Conservation (phyloP, 345 rosid genomes). For the Eucalyptus pauciflora region DNA sequence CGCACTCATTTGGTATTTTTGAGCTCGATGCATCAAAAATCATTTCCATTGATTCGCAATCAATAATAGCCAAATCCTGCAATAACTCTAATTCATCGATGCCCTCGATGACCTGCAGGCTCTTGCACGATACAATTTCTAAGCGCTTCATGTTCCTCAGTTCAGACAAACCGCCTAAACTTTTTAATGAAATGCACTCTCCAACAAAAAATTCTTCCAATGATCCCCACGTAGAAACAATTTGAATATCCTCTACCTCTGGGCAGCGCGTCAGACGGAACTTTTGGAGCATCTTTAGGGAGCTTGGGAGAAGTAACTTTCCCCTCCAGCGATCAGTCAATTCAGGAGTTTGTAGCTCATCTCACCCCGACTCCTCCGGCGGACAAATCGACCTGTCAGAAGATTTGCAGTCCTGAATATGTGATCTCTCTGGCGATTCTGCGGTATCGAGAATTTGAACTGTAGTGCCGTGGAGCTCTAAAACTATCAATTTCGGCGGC, state of each 20-base stretch:
- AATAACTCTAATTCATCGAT: not conserved
- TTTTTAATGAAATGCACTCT: not conserved
- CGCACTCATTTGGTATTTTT: not conserved
- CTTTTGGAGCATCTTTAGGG: too few species aligned
- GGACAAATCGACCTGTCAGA: too few species aligned
- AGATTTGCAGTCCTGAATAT: too few species aligned
- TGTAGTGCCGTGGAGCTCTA: too few species aligned
- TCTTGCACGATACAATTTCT: fast-evolving
- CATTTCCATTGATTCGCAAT: fast-evolving
- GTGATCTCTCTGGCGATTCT: too few species aligned
- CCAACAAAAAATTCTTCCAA: fast-evolving
- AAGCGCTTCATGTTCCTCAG: fast-evolving
- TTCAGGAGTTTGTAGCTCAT: too few species aligned
- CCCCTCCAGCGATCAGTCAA: too few species aligned
- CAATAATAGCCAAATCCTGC: fast-evolving
- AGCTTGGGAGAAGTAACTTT: too few species aligned
- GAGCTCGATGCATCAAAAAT: fast-evolving
- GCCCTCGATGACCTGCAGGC: not conserved
- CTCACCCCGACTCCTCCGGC: too few species aligned
- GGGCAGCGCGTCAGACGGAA: too few species aligned
- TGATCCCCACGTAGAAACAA: fast-evolving
- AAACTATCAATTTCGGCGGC: too few species aligned
- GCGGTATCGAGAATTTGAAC: too few species aligned
- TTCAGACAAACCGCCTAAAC: not conserved
- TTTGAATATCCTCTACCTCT: fast-evolving